Evolutionary conservation across 2,329 filamentous ascomycete species (phyloP).

Genomic region (Ambrosiella cleistominuta): DNA sequence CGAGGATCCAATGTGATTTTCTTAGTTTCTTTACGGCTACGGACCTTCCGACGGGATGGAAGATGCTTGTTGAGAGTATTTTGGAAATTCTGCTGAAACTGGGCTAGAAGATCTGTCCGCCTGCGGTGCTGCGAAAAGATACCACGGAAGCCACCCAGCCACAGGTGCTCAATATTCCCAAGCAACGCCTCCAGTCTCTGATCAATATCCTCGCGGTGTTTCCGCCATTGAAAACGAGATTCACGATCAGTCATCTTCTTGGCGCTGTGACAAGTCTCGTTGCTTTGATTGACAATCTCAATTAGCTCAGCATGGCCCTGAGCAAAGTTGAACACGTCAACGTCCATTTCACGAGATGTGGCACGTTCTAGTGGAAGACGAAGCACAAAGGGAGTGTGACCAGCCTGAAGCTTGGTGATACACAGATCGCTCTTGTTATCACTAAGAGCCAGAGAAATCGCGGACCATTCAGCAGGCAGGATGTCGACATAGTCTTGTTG

Average conservation of each 20-base stretch:
- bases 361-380: slow-evolving; percentile 72
- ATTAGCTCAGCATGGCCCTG: slow-evolving; percentile 63
- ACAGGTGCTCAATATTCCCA: slow-evolving; percentile 73
- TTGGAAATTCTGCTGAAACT: slow-evolving; percentile 64
- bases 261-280: slow-evolving; percentile 60
- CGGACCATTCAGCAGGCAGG: slow-evolving; percentile 66
- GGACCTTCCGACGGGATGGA: slow-evolving; percentile 57
- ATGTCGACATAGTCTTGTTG: slow-evolving; percentile 71
- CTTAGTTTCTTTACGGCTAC: slow-evolving; percentile 22
- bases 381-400: slow-evolving; percentile 65
- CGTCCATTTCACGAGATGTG: slow-evolving; percentile 58
- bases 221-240: slow-evolving; percentile 77
- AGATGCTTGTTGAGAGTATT: slow-evolving; percentile 67
- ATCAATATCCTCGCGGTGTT: slow-evolving; percentile 65
- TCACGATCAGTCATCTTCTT: slow-evolving; percentile 57
- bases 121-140: slow-evolving; percentile 66
- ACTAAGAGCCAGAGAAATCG: slow-evolving; percentile 69
- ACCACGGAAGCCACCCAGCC: slow-evolving; percentile 87
- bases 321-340: slow-evolving; percentile 51
- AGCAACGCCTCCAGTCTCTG: slow-evolving; percentile 59
- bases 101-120: slow-evolving; percentile 45
- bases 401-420: slow-evolving; percentile 66
- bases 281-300: slow-evolving; percentile 67
- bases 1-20: slow-evolving; percentile 35
- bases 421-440: slow-evolving; percentile 71